Evolutionary conservation across 2,329 filamentous ascomycete species (phyloP).

Genomic region (Venturiaceae sp.): DNA sequence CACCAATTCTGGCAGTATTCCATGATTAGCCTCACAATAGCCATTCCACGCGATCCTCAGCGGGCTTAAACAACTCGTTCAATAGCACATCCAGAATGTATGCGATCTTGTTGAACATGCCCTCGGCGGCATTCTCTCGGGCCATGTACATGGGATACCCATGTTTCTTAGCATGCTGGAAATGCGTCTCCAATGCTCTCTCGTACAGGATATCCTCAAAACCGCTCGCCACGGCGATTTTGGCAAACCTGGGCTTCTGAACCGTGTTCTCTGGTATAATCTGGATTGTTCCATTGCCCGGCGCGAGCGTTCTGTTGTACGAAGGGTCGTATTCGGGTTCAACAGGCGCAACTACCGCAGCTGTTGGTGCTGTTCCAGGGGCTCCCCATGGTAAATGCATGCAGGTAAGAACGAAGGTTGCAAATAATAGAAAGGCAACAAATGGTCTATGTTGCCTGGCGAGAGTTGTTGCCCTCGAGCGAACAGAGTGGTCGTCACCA

Average conservation of each 20-base stretch:
- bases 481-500: slow-evolving; percentile 1
- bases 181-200: slow-evolving; percentile 10
- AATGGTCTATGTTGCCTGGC: slow-evolving; percentile 9
- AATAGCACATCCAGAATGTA: slow-evolving; percentile 19
- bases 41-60: slow-evolving; percentile 23
- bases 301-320: slow-evolving; percentile 9
- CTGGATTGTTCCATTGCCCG: slow-evolving; percentile 8
- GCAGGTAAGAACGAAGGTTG: slow-evolving; percentile 8
- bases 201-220: slow-evolving; percentile 12
- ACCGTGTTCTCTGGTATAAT: slow-evolving; percentile 2
- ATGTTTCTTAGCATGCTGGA: slow-evolving; percentile 10
- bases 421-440: slow-evolving; percentile 8
- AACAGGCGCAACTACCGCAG: too few relatives aligned
- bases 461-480: neutral
- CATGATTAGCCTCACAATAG: slow-evolving; percentile 19
- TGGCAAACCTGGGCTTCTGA: slow-evolving; percentile 8
- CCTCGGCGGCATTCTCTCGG: slow-evolving; percentile 10
- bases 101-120: slow-evolving; percentile 15
- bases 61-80: slow-evolving; percentile 22
- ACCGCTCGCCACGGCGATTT: slow-evolving; percentile 10
- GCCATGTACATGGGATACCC: slow-evolving; percentile 11
- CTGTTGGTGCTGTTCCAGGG: neutral
- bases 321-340: neutral
- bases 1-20: neutral
- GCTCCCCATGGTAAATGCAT: slow-evolving; percentile 9